Evolutionary conservation across 257 asterid genomes (phyloP).

Genomic region (Phtheirospermum japonicum): DNA sequence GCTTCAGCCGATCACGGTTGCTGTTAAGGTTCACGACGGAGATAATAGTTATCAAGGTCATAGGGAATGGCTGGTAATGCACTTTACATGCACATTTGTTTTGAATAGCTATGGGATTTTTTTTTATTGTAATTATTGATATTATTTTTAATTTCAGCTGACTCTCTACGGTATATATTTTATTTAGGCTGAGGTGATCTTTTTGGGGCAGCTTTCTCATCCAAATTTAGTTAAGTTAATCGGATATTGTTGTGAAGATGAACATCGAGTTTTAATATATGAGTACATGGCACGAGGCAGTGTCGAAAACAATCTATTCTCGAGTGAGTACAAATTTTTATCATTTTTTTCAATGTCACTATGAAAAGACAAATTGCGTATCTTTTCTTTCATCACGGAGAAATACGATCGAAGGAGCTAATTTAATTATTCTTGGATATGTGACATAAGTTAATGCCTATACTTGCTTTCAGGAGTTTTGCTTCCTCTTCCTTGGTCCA

Average conservation of each 20-base stretch:
- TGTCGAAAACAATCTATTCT: constrained; percentile 68
- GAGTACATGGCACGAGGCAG: constrained; percentile 78
- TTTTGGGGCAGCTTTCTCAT: constrained; percentile 81
- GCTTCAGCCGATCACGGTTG: constrained; percentile 58
- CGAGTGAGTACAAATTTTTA: constrained; percentile 44
- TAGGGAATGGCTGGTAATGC: constrained; percentile 91
- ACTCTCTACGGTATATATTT: background rate
- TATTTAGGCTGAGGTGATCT: constrained; percentile 70
- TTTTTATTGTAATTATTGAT: no score
- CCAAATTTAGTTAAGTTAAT: constrained; percentile 75
- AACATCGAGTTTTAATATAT: constrained; percentile 65
- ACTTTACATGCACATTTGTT: no score
- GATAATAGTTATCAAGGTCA: constrained; percentile 93
- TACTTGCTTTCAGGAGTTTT: constrained; percentile 50
- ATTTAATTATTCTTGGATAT: no score
- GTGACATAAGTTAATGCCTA: background rate
- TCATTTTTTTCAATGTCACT: no score
- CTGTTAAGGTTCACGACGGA: constrained; percentile 92
- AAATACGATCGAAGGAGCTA: no score
- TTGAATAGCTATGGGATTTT: no score
- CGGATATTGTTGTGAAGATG: constrained; percentile 77
- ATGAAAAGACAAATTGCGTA: no score
- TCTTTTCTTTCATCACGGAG: no score
- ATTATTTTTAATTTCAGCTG: no score
- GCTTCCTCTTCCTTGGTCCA: constrained; percentile 88